A percentile compares a stretch with the other conserved stretches of the same genome.
Conservation (phyloP, 495 filamentous ascomycete genomes). For the Aspergillus sparsus region DNA sequence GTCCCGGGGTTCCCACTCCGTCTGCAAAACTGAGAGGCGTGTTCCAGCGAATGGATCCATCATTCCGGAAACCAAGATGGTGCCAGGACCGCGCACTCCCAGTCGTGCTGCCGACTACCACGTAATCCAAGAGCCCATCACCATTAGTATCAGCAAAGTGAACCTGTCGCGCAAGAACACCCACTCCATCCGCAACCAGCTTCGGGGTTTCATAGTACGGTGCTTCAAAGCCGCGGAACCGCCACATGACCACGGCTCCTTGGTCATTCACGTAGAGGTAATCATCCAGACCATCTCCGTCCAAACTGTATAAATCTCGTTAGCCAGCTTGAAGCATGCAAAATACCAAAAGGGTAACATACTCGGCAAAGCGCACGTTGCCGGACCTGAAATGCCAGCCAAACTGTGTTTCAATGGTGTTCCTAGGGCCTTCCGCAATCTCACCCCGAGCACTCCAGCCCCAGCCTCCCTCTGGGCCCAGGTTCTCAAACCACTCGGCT, state of each 20-base stretch:
- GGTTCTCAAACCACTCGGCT: constrained; percentile 3
- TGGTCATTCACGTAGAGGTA: constrained; percentile 6
- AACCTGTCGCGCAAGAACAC: constrained; percentile 1
- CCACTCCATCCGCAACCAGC: constrained; percentile 1
- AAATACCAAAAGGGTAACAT: background rate
- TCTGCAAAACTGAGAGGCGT: constrained; percentile 8
- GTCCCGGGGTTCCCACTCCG: constrained; percentile 4
- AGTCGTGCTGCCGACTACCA: background rate
- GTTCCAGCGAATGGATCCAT: constrained; percentile 9
- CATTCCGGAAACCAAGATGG: constrained; percentile 6
- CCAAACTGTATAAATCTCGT: constrained; percentile 3
- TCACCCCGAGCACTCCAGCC: background rate
- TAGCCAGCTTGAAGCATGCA: background rate
- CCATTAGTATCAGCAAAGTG: constrained; percentile 4
- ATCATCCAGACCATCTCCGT: constrained; percentile 2
- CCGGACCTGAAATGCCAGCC: background rate
- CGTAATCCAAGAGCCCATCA: constrained; percentile 4
- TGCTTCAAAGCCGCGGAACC: background rate
- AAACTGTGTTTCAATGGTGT: constrained; percentile 1
- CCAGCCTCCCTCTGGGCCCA: constrained; percentile 1
- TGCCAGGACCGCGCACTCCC: background rate
- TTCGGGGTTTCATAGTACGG: background rate
- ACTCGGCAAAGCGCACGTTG: constrained; percentile 3
- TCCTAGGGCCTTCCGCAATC: constrained; percentile 4
- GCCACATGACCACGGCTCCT: background rate